Conservation (phyloP, 1,139 yeast genomes). For the Trichomonascaceae sp. region DNA sequence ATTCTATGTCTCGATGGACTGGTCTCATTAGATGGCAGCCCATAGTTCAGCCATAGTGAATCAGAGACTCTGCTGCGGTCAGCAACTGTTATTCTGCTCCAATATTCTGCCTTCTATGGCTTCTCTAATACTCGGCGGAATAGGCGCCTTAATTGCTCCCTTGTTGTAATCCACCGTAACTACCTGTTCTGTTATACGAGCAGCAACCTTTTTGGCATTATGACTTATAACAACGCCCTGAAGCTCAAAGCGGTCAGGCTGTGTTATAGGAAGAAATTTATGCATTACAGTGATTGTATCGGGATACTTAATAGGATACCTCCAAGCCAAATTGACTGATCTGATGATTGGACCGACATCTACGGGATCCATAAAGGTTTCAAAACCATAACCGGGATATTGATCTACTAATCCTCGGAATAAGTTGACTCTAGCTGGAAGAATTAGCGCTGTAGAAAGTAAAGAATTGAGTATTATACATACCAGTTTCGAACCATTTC, state of each 20-base stretch:
- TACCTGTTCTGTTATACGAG: conserved; percentile 29
- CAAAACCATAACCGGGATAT: conserved; percentile 19
- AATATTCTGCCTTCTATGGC: conserved; percentile 14
- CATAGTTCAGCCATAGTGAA: too few relatives aligned
- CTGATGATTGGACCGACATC: conserved; percentile 33
- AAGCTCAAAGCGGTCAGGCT: conserved; percentile 28
- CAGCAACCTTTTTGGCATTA: conserved; percentile 30
- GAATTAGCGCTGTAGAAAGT: background rate
- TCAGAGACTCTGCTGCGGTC: too few relatives aligned
- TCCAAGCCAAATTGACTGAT: conserved; percentile 31
- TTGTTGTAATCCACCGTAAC: conserved; percentile 32
- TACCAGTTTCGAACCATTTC: conserved; percentile 31
- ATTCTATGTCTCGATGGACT: background rate
- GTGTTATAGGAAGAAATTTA: conserved; percentile 24
- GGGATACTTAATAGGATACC: conserved; percentile 31
- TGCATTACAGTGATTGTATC: conserved; percentile 31
- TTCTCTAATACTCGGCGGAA: conserved; percentile 23
- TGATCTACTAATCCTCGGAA: conserved; percentile 17
- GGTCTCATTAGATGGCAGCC: background rate
- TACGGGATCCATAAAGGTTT: conserved; percentile 22
- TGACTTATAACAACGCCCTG: conserved; percentile 35
- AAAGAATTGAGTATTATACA: background rate
- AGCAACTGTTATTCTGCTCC: conserved; percentile 4
- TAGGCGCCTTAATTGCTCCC: conserved; percentile 29
- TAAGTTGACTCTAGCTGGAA: conserved; percentile 28